Percentiles rank a stretch among this genome's conserved stretches.
phyloP scores from a whole-genome alignment of 495 filamentous ascomycete species.

The Beverwykella pulmonaria region DNA sequence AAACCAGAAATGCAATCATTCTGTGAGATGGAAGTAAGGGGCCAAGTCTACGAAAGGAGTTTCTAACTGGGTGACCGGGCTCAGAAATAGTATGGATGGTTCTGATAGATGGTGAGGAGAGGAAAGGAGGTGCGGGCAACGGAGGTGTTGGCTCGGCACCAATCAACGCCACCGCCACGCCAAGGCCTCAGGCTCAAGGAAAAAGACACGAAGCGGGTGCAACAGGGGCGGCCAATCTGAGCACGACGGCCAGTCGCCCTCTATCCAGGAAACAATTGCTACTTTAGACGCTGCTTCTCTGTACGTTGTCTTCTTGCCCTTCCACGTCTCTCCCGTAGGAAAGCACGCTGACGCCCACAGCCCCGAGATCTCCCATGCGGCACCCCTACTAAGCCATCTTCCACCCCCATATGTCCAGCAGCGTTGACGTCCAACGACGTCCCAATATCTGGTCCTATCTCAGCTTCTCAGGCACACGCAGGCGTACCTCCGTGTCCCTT shows the following conservation, averaged over 20 bases:
- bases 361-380: background rate
- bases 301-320: background rate
- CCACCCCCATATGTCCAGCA: slow-evolving; percentile 49
- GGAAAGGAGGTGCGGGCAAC: background rate
- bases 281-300: background rate
- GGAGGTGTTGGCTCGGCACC: background rate
- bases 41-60: too few relatives aligned
- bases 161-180: slow-evolving; percentile 1
- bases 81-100: too few relatives aligned
- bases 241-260: background rate
- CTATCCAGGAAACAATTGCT: background rate
- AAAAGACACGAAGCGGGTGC: slow-evolving; percentile 32
- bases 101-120: background rate
- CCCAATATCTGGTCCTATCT: slow-evolving; percentile 55
- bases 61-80: too few relatives aligned
- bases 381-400: background rate
- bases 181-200: slow-evolving; percentile 6
- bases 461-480: slow-evolving; percentile 47
- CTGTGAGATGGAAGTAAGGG: too few relatives aligned
- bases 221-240: slow-evolving; percentile 20
- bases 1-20: too few relatives aligned
- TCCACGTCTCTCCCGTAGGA: background rate
- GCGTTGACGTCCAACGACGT: slow-evolving; percentile 48
- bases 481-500: slow-evolving; percentile 47
- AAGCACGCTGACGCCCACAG: background rate